These are phyloP conservation scores for Leishmania arabica DNA, from an alignment of 208 protist species.

Conservation along the genomic window DNA sequence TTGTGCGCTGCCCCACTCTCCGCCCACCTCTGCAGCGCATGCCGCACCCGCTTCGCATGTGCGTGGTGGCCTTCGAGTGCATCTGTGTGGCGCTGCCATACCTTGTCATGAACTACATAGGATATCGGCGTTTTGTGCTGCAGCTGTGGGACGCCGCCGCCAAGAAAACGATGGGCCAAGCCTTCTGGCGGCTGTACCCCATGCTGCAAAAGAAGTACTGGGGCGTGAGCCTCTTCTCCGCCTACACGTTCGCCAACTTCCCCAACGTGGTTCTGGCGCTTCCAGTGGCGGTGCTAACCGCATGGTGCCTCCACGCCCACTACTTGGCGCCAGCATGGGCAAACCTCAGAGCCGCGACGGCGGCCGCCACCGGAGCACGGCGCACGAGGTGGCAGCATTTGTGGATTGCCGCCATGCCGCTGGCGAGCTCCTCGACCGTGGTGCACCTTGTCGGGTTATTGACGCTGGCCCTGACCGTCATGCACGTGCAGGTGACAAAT, in stretches of 20 bases:
- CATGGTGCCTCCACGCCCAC: constrained; percentile 25
- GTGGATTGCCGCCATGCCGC: background rate
- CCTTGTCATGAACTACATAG: constrained; percentile 57
- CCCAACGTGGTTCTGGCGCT: constrained; percentile 72
- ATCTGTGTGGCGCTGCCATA: constrained; percentile 51
- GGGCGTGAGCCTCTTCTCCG: constrained; percentile 63
- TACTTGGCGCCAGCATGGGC: constrained; percentile 28
- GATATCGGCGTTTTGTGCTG: constrained; percentile 51
- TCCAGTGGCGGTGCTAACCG: constrained; percentile 46
- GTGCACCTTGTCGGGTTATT: constrained; percentile 48
- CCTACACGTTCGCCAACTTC: constrained; percentile 60
- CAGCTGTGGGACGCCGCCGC: constrained; percentile 29
- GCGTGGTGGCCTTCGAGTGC: constrained; percentile 44
- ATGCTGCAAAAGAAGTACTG: constrained; percentile 80
- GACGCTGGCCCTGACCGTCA: constrained; percentile 50
- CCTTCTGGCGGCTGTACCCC: constrained; percentile 69
- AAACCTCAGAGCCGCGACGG: background rate
- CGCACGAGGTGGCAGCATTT: background rate
- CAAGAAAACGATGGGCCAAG: constrained; percentile 19
- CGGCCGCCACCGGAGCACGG: no score
- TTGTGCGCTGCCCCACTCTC: constrained; percentile 10
- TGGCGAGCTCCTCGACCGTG: constrained; percentile 60
- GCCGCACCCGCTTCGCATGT: constrained; percentile 43
- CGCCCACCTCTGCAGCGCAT: constrained; percentile 26
- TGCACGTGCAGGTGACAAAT: constrained; percentile 84